Evolutionary conservation across 2,329 filamentous ascomycete genomes (phyloP), one percentile per base, ranked within the genome.

Genomic region (Triangularia setosa): DNA sequence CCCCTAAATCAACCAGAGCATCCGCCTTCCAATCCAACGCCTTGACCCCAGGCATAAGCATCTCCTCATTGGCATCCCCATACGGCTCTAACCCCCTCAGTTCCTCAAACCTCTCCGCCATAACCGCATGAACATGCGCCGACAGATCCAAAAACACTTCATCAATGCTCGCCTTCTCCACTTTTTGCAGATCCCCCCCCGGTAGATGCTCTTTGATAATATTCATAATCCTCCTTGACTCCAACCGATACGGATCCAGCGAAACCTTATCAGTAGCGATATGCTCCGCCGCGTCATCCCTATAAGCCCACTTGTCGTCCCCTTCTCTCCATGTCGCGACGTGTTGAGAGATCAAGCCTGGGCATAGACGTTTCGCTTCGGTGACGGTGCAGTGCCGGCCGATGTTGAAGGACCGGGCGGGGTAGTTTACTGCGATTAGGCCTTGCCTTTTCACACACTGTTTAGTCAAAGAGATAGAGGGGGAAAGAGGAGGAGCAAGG

Each of bases 141-240:
- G 92, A 96, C 58, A 99, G 78, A 76, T 99, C 95, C 65, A 98
- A 80, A 73, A 97, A 99, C 8, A 97, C 93, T 77, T 99, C 95
- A 74, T 99, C 95, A 62, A 98, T 91, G 72, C 92, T 90, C 18
- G 94, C 95, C 75, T 98, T 99, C 79, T 99, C 94, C 54, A 97
- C 87, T 71, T 83, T 87, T 74, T 92, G 90, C 66, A 87, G 75
- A 53, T 84, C 77, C 0, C 83, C 74, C n/a, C 40, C 18, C 1
- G 90, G 90, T 54, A 97, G 78, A 33, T 81, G 80, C 4, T 90
- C 89, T 73, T 93, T 94, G 73, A 98, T 91, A 63, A 87, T 78
- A 11, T 87, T 85, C 71, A 98, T 75, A 64, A 98, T 97, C 78
- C 84, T 90, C 67, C 93, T 85, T 18, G 91, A 96, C 76, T 97